Base-by-base conservation (phyloP, 306 rosid genomes). In the Glycine soja region DNA sequence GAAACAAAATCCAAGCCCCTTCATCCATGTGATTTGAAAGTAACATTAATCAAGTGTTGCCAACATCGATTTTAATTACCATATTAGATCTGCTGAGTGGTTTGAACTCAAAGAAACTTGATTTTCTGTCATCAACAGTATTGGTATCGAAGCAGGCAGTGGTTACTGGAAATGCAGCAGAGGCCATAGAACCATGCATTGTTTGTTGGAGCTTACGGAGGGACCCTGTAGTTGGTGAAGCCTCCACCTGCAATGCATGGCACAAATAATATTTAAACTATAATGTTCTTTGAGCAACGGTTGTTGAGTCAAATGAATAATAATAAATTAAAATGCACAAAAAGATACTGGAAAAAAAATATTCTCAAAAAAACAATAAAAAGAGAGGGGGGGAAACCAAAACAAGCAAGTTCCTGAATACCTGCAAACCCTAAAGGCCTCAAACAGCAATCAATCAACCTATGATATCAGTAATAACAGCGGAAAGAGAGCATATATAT, bases 161-260 rank as follows among this genome's bases (percentile, higher is more conserved):
- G 43, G 92, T 81, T 74, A 88, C 61, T 32, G 92, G 85, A 88
- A 87, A 87, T 66, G 48, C 62, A 72, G 79, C 57, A 81, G 85
- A 81, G 72, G 84, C 58, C 58, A 77, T 72, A 71, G 86, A 80
- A 76, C 93, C 82, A 59, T 79, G 88, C 52, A 85, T 40, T 88
- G 88, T 82, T 80, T 83, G 94, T 80, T 78, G 91, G 85, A 90
- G 86, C 87, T 89, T 91, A 43, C 81, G 57, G 75, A 95, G 70
- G 76, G 98, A 88, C 52, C 99, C 99, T 12, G 99, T 95, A 78
- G 99, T 95, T 4, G 99, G 99, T 16, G 99, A 95, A 81, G 99
- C 94, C 78, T 93, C 98, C 70, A 90, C 97, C 99, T 95, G 92
- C 89, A 90, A 79, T 63, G 54, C 72, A 48, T 65, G 70, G 70